Percentiles rank a stretch among this genome's conserved stretches.
These are phyloP conservation scores for Pleurotus giganteus DNA, from an alignment of 768 basidiomycete genomes.

Conservation along the genomic window DNA sequence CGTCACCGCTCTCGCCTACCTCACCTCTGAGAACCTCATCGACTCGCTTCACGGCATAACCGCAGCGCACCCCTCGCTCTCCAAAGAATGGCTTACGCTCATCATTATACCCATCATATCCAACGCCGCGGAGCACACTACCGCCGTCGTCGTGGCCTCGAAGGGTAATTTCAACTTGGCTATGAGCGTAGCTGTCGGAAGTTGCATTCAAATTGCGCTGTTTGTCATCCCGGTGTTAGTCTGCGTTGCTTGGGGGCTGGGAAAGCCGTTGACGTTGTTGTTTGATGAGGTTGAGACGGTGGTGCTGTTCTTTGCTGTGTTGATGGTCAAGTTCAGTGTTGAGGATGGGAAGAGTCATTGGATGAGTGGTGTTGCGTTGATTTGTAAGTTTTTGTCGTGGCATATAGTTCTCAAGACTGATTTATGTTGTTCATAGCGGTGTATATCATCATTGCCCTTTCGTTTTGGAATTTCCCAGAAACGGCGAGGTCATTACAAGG, in stretches of 20 bases:
- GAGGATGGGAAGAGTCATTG: conserved; percentile 49
- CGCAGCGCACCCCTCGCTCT: conserved; percentile 33
- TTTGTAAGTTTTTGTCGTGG: conserved; percentile 23
- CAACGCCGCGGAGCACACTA: conserved; percentile 41
- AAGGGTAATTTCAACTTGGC: conserved; percentile 42
- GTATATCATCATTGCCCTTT: conserved; percentile 33
- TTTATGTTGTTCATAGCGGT: conserved; percentile 20
- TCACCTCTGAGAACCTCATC: conserved; percentile 41
- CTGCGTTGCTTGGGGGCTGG: conserved; percentile 38
- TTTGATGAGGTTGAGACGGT: conserved; percentile 39
- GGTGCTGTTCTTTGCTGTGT: conserved; percentile 38
- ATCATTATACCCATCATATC: conserved; percentile 40
- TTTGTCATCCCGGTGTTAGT: conserved; percentile 40
- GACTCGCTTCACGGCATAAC: conserved; percentile 38
- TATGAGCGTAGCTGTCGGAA: conserved; percentile 41
- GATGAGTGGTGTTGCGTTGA: conserved; percentile 40
- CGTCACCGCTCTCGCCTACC: conserved; percentile 36
- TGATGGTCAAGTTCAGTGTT: conserved; percentile 41
- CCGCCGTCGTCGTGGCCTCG: conserved; percentile 39
- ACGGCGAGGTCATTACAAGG: conserved; percentile 31
- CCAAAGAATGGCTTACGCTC: conserved; percentile 43
- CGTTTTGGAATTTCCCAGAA: conserved; percentile 41
- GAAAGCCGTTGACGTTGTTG: conserved; percentile 35
- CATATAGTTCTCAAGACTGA: conserved; percentile 1
- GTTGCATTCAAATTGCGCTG: conserved; percentile 41